Percentiles rank a stretch among this genome's conserved stretches.
phyloP scores from a whole-genome alignment of 257 asterid species.

The Penstemon davidsonii region DNA sequence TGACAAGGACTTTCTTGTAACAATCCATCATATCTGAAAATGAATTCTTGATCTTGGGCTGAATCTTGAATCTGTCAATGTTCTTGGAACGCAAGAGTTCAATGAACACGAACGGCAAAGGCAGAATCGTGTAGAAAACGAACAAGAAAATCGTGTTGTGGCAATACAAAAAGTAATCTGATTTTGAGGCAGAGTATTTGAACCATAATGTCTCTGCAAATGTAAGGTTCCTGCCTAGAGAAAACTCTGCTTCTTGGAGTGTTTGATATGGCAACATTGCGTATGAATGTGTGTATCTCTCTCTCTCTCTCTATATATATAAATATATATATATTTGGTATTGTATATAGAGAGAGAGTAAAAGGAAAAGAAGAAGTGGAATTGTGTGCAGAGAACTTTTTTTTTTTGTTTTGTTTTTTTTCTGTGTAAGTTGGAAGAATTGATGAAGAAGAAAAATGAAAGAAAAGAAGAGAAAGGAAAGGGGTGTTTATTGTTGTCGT shows the following conservation, averaged over 20 bases:
- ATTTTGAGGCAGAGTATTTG: constrained; percentile 54
- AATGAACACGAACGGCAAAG: constrained; percentile 50
- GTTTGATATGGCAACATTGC: constrained; percentile 56
- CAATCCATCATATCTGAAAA: constrained; percentile 53
- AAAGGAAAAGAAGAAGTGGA: not conserved
- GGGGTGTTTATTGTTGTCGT: not conserved
- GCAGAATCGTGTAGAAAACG: constrained; percentile 56
- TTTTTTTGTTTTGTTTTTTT: not conserved
- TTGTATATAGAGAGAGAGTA: constrained; percentile 32
- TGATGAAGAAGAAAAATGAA: not conserved
- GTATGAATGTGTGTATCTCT: not conserved
- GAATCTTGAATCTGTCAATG: constrained; percentile 56
- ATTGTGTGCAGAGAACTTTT: not conserved
- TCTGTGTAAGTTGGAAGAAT: constrained; percentile 18
- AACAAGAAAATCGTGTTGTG: constrained; percentile 66
- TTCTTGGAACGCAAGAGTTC: constrained; percentile 48
- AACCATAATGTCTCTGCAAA: constrained; percentile 61
- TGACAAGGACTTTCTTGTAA: constrained; percentile 46
- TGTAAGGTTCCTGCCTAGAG: constrained; percentile 61
- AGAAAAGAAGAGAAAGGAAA: not conserved
- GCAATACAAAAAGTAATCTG: constrained; percentile 54
- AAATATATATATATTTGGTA: no score
- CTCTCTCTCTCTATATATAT: constrained; percentile 10
- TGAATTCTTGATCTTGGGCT: constrained; percentile 53
- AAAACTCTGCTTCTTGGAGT: constrained; percentile 50